A percentile compares a stretch with the other conserved stretches of the same genome.
phyloP scores from a whole-genome alignment of 2,329 filamentous ascomycete genomes.

The Claviceps sp. region DNA sequence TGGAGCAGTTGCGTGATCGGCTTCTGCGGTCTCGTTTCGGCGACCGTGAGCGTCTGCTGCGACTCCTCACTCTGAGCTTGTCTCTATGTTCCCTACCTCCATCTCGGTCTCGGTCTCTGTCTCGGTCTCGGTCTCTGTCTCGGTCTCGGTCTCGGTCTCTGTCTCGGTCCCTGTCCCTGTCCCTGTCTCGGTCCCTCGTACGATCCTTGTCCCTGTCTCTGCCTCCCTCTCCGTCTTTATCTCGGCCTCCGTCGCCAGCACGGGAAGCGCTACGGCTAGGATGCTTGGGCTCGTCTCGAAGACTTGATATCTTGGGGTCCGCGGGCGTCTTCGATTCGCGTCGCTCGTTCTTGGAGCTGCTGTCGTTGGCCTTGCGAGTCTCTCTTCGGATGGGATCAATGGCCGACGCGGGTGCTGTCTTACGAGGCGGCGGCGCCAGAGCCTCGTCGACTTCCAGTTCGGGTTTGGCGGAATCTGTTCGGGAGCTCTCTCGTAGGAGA shows the following conservation, averaged over 20 bases:
- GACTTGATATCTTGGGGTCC: constrained; percentile 13
- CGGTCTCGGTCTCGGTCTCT: background rate
- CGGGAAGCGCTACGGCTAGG: constrained; percentile 21
- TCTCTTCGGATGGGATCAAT: constrained; percentile 41
- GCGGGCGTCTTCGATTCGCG: constrained; percentile 18
- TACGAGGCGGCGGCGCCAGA: constrained; percentile 40
- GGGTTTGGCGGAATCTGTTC: constrained; percentile 31
- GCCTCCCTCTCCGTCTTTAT: background rate
- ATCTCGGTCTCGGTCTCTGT: background rate
- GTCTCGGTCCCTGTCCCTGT: background rate
- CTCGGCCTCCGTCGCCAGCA: constrained; percentile 7
- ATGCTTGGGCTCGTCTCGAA: constrained; percentile 16
- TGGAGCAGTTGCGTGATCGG: constrained; percentile 18
- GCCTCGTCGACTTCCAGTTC: constrained; percentile 44
- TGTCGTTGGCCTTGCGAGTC: constrained; percentile 24
- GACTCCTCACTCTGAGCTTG: constrained; percentile 18
- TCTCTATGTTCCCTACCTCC: constrained; percentile 4
- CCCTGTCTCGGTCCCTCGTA: background rate
- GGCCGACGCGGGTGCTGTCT: constrained; percentile 40
- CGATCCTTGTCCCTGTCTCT: background rate
- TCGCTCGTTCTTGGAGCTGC: constrained; percentile 18
- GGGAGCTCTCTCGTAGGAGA: constrained; percentile 44
- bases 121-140: background rate
- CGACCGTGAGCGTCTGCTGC: constrained; percentile 23
- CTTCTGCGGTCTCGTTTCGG: constrained; percentile 22